phyloP scores from a whole-genome alignment of 2,329 filamentous ascomycete genomes.

The Alternaria brassicicola region DNA sequence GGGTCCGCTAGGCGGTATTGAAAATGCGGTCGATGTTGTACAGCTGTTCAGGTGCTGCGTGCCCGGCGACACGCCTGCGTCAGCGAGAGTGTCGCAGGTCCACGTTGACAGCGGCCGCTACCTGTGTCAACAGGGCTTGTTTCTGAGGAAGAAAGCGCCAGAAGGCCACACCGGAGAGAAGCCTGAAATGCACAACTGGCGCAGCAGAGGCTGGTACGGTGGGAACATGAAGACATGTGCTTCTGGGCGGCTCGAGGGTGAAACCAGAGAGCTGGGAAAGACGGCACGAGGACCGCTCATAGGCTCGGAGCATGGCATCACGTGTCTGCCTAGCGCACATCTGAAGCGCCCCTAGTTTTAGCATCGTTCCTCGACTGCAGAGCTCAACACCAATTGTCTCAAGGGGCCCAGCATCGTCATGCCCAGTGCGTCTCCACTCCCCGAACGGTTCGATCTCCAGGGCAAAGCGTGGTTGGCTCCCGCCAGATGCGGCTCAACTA shows the following conservation, averaged over 20 bases:
- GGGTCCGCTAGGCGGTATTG: background rate
- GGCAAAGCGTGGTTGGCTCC: slow-evolving; percentile 35
- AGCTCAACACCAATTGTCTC: slow-evolving; percentile 50
- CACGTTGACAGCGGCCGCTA: slow-evolving; percentile 11
- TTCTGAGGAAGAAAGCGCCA: slow-evolving; percentile 1
- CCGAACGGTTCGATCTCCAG: slow-evolving; percentile 14
- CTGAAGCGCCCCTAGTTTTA: slow-evolving; percentile 39
- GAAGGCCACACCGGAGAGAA: background rate
- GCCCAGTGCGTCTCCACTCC: slow-evolving; percentile 22
- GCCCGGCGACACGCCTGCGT: slow-evolving; percentile 10
- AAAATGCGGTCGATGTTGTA: slow-evolving; percentile 7
- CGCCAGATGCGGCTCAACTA: slow-evolving; percentile 23
- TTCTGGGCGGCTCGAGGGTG: slow-evolving; percentile 13
- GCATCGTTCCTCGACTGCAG: slow-evolving; percentile 22
- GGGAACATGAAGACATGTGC: slow-evolving; percentile 16
- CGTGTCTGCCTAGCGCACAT: slow-evolving; percentile 15
- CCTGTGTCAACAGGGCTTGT: slow-evolving; percentile 18
- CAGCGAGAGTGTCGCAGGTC: background rate
- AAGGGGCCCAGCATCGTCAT: slow-evolving; percentile 41
- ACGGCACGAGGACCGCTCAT: slow-evolving; percentile 20
- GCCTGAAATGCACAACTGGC: background rate
- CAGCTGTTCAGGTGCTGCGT: slow-evolving; percentile 3
- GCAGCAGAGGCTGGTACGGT: slow-evolving; percentile 14
- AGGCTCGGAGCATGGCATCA: slow-evolving; percentile 16
- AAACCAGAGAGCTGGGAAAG: slow-evolving; percentile 23